A percentile compares a stretch with the other conserved stretches of the same genome.
Conservation (phyloP, 441 rosid species). For the Theobroma grandiflorum region DNA sequence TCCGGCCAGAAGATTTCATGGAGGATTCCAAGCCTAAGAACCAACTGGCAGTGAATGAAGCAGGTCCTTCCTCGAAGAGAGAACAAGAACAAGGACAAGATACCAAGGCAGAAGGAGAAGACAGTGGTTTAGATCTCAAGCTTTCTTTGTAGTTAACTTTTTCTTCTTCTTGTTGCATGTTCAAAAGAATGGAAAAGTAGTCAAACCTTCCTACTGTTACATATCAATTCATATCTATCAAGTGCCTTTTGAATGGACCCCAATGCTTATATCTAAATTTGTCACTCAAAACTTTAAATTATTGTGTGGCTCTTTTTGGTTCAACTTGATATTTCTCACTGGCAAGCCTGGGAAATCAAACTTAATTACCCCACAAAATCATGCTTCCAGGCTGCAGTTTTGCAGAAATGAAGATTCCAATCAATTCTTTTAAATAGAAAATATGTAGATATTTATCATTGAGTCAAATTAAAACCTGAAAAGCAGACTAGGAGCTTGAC, state of each 20-base stretch:
- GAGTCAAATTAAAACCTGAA: too few relatives aligned
- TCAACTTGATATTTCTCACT: neutral
- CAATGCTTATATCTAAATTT: neutral
- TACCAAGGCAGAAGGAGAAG: conserved; percentile 26
- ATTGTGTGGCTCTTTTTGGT: neutral
- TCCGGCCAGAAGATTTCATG: conserved; percentile 60
- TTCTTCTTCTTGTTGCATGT: neutral
- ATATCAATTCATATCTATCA: neutral
- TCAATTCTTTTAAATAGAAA: too few relatives aligned
- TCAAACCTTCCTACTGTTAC: neutral
- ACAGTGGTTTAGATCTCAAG: conserved; percentile 55
- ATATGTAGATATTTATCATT: too few relatives aligned
- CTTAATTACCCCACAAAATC: too few relatives aligned
- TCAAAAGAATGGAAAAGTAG: neutral
- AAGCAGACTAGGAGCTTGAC: neutral
- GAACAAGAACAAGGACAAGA: conserved; percentile 26
- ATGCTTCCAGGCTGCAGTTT: too few relatives aligned
- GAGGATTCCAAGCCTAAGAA: conserved; percentile 23
- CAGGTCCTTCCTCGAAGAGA: conserved; percentile 37
- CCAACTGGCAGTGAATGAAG: conserved; percentile 12
- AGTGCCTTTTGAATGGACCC: neutral
- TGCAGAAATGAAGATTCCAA: too few relatives aligned
- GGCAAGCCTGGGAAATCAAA: neutral
- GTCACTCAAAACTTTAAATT: neutral
- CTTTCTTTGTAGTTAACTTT: conserved; percentile 58